These are phyloP conservation scores for Panicum miliaceum DNA, from an alignment of 176 grass and related monocot species.

Conservation along the genomic window DNA sequence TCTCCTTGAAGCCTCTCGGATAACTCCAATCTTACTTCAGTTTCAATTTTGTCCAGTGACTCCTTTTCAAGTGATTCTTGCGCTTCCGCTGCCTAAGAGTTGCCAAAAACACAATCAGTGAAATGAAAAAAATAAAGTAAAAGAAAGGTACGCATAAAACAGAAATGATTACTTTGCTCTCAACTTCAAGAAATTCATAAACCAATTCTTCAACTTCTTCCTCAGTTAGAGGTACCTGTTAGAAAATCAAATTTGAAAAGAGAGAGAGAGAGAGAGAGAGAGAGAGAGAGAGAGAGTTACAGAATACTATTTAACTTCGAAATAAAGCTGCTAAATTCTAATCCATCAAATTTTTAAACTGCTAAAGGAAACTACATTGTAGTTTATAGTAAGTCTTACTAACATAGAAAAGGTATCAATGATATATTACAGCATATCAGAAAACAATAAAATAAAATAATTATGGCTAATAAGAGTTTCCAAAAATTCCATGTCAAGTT, in stretches of 20 bases:
- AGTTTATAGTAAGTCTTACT: slow-evolving; percentile 1
- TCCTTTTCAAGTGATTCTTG: slow-evolving; percentile 99
- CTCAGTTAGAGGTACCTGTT: slow-evolving; percentile 74
- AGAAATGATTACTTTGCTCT: slow-evolving; percentile 77
- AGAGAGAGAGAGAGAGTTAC: neutral
- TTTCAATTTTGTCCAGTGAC: slow-evolving; percentile 80
- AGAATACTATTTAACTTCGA: neutral
- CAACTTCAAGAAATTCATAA: slow-evolving; percentile 77
- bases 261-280: too few species aligned
- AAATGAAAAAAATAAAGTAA: slow-evolving; percentile 28
- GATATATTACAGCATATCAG: neutral
- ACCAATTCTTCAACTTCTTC: slow-evolving; percentile 84
- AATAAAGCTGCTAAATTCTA: neutral
- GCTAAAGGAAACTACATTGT: slow-evolving; percentile 1
- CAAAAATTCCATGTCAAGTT: slow-evolving; percentile 23
- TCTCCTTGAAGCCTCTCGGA: slow-evolving; percentile 77
- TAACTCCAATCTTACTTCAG: slow-evolving; percentile 90
- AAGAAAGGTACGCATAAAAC: slow-evolving; percentile 32
- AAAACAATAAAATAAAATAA: slow-evolving; percentile 19
- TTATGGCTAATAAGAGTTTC: neutral
- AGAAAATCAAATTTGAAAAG: slow-evolving; percentile 49
- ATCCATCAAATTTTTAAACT: slow-evolving; percentile 28
- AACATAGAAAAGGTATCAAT: slow-evolving; percentile 26
- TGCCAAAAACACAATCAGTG: slow-evolving; percentile 36
- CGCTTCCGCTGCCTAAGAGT: slow-evolving; percentile 83